Evolutionary conservation across 2,329 filamentous ascomycete species (phyloP).

Genomic region (Blastomyces emzantsi): DNA sequence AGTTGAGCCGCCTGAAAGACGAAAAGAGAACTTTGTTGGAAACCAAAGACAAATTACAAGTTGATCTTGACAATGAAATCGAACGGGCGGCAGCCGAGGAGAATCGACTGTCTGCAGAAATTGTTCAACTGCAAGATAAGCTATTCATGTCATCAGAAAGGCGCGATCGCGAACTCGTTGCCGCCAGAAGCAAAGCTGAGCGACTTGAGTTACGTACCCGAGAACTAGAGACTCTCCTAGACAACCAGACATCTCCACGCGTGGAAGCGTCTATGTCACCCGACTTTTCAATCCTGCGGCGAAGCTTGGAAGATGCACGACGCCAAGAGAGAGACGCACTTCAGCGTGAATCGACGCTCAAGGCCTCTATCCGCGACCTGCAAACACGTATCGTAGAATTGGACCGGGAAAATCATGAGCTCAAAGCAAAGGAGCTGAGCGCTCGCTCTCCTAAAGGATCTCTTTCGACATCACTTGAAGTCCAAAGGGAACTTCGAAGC

Average conservation of each 20-base stretch:
- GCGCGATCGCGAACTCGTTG: constrained; percentile 41
- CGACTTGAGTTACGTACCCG: constrained; percentile 52
- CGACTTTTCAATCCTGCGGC: constrained; percentile 53
- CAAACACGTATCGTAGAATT: constrained; percentile 58
- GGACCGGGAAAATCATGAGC: constrained; percentile 58
- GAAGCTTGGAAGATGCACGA: constrained; percentile 55
- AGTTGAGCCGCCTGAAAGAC: constrained; percentile 55
- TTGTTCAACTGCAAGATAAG: constrained; percentile 45
- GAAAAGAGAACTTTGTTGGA: constrained; percentile 52
- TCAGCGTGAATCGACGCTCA: constrained; percentile 57
- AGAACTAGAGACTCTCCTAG: constrained; percentile 45
- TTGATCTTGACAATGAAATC: constrained; percentile 56
- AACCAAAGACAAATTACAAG: constrained; percentile 52
- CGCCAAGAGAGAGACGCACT: constrained; percentile 57
- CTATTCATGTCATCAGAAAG: constrained; percentile 33
- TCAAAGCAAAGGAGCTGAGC: constrained; percentile 44
- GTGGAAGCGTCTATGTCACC: constrained; percentile 26
- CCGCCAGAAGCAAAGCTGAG: constrained; percentile 53
- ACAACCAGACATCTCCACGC: constrained; percentile 39
- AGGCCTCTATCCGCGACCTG: constrained; percentile 52
- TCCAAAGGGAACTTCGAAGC: constrained; percentile 47
- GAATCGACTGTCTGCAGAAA: constrained; percentile 45
- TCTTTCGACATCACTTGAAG: constrained; percentile 37
- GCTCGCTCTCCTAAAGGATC: constrained; percentile 46
- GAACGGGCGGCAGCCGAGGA: constrained; percentile 59